These are phyloP conservation scores for Colletotrichum tamarilloi DNA, from an alignment of 2,329 filamentous ascomycete species.

Conservation along the genomic window DNA sequence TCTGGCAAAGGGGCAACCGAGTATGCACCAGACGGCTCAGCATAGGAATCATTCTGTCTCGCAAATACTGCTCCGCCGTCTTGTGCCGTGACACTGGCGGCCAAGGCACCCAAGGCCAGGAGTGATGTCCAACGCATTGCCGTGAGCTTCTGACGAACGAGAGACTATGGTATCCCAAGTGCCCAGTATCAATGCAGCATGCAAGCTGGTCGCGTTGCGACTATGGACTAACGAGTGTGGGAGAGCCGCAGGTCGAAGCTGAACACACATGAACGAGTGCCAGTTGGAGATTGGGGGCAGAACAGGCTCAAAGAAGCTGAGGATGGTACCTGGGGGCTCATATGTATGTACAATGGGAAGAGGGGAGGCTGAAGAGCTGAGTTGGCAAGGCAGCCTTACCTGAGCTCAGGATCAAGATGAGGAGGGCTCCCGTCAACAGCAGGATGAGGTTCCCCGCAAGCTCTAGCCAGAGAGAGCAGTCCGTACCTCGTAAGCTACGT, in stretches of 20 bases:
- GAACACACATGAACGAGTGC: conserved; percentile 16
- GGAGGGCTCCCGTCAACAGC: not conserved
- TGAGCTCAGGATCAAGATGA: not conserved
- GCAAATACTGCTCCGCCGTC: conserved; percentile 2
- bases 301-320: conserved; percentile 9
- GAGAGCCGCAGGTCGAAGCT: conserved; percentile 14
- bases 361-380: conserved; percentile 29
- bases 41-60: conserved; percentile 21
- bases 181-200: conserved; percentile 9
- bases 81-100: conserved; percentile 13
- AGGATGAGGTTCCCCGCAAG: conserved; percentile 17
- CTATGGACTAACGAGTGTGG: conserved; percentile 25
- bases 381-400: conserved; percentile 28
- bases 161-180: conserved; percentile 3
- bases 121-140: conserved; percentile 21
- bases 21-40: not conserved
- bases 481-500: conserved; percentile 23
- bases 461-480: conserved; percentile 6
- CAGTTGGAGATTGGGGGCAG: conserved; percentile 19
- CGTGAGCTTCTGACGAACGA: conserved; percentile 8
- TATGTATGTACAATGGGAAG: conserved; percentile 31
- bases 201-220: conserved; percentile 17
- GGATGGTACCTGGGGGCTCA: conserved; percentile 26
- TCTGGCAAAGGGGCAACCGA: not conserved
- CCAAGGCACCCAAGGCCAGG: conserved; percentile 23